Conservation (phyloP, 768 basidiomycete genomes). For the Udeniomyces megalosporus region DNA sequence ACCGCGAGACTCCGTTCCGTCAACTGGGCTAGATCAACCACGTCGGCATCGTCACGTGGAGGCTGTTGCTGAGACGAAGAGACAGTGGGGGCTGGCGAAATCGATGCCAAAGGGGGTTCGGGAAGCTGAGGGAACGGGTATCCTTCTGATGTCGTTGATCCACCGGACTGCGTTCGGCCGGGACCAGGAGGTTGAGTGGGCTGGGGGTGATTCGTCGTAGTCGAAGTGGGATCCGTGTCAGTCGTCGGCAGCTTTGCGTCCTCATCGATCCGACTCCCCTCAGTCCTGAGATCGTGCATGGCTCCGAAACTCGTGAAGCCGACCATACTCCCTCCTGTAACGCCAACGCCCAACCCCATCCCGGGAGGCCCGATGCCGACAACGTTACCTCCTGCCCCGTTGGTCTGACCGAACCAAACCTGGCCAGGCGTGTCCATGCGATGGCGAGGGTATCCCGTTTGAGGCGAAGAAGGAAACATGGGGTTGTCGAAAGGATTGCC, state of each 20-base stretch:
- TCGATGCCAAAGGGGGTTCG: too few species aligned
- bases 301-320: neutral
- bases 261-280: neutral
- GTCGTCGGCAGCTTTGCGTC: neutral
- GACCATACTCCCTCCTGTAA: too few species aligned
- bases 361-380: neutral
- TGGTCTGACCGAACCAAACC: neutral
- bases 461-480: conserved; percentile 8
- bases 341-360: neutral
- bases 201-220: too few species aligned
- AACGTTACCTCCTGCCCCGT: neutral
- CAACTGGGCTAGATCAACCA: too few species aligned
- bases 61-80: too few species aligned
- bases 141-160: neutral
- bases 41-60: too few species aligned
- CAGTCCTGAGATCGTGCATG: neutral
- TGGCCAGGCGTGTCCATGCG: conserved; percentile 8
- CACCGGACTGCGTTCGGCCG: neutral
- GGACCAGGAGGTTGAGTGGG: too few species aligned
- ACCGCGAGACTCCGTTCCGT: too few species aligned
- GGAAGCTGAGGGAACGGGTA: conserved; percentile 2
- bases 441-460: neutral
- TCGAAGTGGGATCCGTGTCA: neutral
- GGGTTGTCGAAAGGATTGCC: neutral
- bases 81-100: too few species aligned